Evolutionary conservation across 2,329 filamentous ascomycete species (phyloP).

Genomic region (Alternaria dauci): DNA sequence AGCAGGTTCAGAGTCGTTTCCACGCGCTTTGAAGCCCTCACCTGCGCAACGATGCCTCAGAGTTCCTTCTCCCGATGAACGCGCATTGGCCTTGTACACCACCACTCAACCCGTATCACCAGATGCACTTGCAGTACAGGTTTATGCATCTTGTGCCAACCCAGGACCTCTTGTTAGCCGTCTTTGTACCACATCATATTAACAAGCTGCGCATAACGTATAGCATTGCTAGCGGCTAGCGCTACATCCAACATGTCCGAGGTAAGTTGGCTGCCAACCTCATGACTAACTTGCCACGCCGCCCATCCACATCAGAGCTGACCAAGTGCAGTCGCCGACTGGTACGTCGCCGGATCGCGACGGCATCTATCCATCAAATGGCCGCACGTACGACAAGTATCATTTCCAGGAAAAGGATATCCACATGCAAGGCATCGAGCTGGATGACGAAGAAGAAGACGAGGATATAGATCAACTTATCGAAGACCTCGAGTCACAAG

Average conservation of each 20-base stretch:
- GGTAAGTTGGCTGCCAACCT: conserved; percentile 4
- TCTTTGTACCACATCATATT: not conserved
- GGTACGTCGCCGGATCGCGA: conserved; percentile 17
- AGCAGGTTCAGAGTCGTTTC: not conserved
- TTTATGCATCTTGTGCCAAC: not conserved
- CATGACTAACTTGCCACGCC: not conserved
- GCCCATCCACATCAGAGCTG: not conserved
- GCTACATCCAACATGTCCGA: conserved; percentile 14
- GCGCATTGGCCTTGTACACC: conserved; percentile 5
- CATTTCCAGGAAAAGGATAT: conserved; percentile 15
- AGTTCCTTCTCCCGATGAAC: conserved; percentile 12
- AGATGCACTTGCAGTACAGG: conserved; percentile 4
- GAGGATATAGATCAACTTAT: conserved; percentile 88
- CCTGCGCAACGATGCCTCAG: conserved; percentile 9
- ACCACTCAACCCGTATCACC: not conserved
- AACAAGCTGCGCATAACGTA: not conserved
- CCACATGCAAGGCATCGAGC: conserved; percentile 35
- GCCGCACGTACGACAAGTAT: conserved; percentile 16
- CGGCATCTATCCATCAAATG: conserved; percentile 12
- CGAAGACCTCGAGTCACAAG: conserved; percentile 83
- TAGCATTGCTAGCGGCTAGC: not conserved
- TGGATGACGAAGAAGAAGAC: conserved; percentile 76
- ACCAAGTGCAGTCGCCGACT: conserved; percentile 5
- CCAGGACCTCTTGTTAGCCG: not conserved
- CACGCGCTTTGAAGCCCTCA: conserved; percentile 9